Conservation (phyloP, 2,329 filamentous ascomycete genomes). For the Tolypocladium ophioglossoides region DNA sequence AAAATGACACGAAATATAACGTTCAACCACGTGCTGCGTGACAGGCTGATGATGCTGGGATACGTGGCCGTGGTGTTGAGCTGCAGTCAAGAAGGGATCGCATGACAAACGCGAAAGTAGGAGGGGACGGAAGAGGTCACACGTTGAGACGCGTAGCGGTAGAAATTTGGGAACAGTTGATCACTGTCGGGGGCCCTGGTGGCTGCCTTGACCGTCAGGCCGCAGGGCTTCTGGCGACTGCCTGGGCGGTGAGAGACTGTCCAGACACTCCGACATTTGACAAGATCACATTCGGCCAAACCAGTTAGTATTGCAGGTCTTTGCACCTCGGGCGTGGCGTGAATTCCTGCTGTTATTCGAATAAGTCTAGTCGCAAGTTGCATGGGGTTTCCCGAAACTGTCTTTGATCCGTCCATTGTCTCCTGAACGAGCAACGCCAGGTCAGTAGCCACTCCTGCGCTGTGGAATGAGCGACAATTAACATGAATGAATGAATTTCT, state of each 20-base stretch:
- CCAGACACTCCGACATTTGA: neutral
- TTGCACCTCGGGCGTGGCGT: neutral
- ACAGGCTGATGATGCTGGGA: neutral
- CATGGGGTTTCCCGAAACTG: neutral
- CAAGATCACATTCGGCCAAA: neutral
- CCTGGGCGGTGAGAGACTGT: neutral
- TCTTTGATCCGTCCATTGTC: neutral
- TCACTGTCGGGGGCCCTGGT: neutral
- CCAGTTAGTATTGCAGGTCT: neutral
- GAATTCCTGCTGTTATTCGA: neutral
- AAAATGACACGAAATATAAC: neutral
- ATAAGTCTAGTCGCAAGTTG: no score
- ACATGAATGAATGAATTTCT: no score
- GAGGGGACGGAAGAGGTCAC: neutral
- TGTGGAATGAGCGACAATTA: no score
- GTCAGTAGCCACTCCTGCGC: no score
- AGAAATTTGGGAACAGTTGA: neutral
- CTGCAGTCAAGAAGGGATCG: neutral
- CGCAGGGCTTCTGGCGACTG: neutral
- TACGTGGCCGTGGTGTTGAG: neutral
- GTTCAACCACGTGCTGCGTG: neutral
- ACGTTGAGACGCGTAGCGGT: constrained; percentile 2
- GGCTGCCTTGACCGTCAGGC: neutral
- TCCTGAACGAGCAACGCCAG: no score
- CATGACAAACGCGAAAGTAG: neutral